Conservation (phyloP, 164 flowering plant genomes). For the Liriodendron chinense region DNA sequence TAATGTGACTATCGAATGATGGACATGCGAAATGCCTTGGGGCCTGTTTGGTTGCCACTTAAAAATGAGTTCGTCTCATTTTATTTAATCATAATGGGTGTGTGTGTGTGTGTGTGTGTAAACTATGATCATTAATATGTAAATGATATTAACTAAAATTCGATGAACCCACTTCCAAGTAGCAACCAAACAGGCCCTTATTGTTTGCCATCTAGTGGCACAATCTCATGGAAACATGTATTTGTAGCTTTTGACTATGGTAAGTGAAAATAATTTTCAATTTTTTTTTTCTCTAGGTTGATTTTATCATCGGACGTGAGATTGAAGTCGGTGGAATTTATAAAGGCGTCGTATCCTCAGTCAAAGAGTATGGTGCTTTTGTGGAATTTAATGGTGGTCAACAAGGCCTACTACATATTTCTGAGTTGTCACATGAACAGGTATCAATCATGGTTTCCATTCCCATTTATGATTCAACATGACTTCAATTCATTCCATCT, state of each 20-base stretch:
- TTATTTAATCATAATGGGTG: too few species aligned
- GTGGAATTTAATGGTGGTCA: slow-evolving; percentile 98
- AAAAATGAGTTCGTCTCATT: too few species aligned
- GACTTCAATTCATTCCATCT: not conserved
- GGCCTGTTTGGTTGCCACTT: too few species aligned
- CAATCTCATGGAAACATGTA: not conserved
- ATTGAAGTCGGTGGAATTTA: slow-evolving; percentile 86
- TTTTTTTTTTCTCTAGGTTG: slow-evolving; percentile 45
- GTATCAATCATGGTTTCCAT: slow-evolving; percentile 27
- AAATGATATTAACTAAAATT: too few species aligned
- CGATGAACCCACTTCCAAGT: too few species aligned
- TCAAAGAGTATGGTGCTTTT: slow-evolving; percentile 96
- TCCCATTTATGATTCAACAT: not conserved
- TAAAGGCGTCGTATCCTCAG: slow-evolving; percentile 74
- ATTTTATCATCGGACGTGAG: slow-evolving; percentile 80
- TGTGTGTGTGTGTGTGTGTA: too few species aligned
- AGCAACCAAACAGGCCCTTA: too few species aligned
- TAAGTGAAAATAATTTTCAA: not conserved
- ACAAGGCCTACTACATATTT: slow-evolving; percentile 87
- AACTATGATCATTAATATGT: too few species aligned
- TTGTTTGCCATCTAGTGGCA: not conserved
- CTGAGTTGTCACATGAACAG: slow-evolving; percentile 91
- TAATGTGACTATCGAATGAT: too few species aligned
- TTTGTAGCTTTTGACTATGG: not conserved
- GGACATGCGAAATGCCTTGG: too few species aligned